These are phyloP conservation scores for Aureobasidium sp. DNA, from an alignment of 2,329 filamentous ascomycete genomes.

Conservation along the genomic window DNA sequence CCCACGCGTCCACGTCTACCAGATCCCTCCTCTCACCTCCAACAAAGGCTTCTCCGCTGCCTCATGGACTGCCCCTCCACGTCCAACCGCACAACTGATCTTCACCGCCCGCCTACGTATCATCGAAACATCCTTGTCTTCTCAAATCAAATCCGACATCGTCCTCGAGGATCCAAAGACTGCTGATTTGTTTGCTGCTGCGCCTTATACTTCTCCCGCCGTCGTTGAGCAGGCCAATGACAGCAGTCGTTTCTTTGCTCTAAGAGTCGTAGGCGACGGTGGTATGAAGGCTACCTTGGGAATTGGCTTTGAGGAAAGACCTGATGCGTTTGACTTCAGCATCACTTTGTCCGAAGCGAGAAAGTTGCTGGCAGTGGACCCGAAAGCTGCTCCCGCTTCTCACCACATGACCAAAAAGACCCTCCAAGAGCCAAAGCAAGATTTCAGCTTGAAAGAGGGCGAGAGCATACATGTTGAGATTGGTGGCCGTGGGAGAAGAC, in stretches of 20 bases:
- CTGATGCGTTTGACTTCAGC: constrained; percentile 78
- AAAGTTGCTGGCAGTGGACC: constrained; percentile 59
- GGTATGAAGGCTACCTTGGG: constrained; percentile 73
- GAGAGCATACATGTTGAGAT: constrained; percentile 83
- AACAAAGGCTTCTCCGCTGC: constrained; percentile 73
- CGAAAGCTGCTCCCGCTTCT: constrained; percentile 24
- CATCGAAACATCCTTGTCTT: constrained; percentile 28
- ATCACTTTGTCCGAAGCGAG: constrained; percentile 73
- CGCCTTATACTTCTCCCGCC: constrained; percentile 61
- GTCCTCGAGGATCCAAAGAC: constrained; percentile 68
- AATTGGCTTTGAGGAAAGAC: constrained; percentile 79
- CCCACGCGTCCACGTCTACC: constrained; percentile 72
- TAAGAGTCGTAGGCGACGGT: constrained; percentile 68
- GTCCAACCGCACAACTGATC: constrained; percentile 62
- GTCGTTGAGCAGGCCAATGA: constrained; percentile 73
- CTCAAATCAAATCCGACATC: constrained; percentile 59
- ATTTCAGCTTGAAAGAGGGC: constrained; percentile 81
- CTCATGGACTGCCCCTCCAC: constrained; percentile 63
- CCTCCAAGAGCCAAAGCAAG: constrained; percentile 52
- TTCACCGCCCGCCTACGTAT: constrained; percentile 73
- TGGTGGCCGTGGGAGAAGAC: constrained; percentile 48
- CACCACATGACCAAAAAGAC: constrained; percentile 25
- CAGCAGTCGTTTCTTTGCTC: constrained; percentile 75
- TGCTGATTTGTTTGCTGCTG: constrained; percentile 74
- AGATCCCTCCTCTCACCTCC: constrained; percentile 71